Evolutionary conservation across 208 protist species (phyloP), one percentile per base, ranked within the genome.

Genomic region (Angomonas deanei): DNA sequence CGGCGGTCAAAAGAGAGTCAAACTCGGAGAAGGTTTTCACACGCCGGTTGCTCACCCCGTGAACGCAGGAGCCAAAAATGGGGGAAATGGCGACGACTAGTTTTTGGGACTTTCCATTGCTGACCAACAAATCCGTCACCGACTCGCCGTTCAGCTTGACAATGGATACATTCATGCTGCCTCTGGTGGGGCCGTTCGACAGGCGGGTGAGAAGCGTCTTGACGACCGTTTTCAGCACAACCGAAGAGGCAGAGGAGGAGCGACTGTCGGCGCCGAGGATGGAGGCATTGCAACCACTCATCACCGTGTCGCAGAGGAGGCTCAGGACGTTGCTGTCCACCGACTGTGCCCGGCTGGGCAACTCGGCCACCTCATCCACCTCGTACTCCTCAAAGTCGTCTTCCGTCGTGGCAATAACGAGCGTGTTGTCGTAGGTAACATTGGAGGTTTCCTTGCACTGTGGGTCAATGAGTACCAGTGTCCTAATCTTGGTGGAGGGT

Each of bases 321-420:
- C 74, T 70, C 50, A 92, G 66, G 33, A 84, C 61, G 4, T 62
- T 72, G 0, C 80, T 78, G 28, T 76, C 70, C 33, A 88, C 63
- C 23, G 28, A 13, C 23, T 26, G 63, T 31, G 33, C 65, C 13
- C 39, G 42, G 59, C 52, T 26, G 31, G 58, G 27, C 47, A 77
- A 56, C 75, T 88, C 82, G 34, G 39, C 31, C 58, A 92, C 82
- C 72, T 92, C 82, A 56, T 92, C 86, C 52, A 92, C 82, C 33
- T 86, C 78, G 64, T 90, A 90, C 66, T 88, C 80, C 68, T 88
- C 77, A 56, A 88, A 84, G 61, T 86, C 82, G 47, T 89, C 80
- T 58, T 86, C 66, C 26, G 71, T 79, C 4, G 74, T 89, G 47
- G 76, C 77, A 55, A 89, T 80, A 36, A 89, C 68, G 39, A 83